Percentiles rank a stretch among this genome's conserved stretches.
Conservation (phyloP, 805 yeast genomes). For the Candida easanensis region DNA sequence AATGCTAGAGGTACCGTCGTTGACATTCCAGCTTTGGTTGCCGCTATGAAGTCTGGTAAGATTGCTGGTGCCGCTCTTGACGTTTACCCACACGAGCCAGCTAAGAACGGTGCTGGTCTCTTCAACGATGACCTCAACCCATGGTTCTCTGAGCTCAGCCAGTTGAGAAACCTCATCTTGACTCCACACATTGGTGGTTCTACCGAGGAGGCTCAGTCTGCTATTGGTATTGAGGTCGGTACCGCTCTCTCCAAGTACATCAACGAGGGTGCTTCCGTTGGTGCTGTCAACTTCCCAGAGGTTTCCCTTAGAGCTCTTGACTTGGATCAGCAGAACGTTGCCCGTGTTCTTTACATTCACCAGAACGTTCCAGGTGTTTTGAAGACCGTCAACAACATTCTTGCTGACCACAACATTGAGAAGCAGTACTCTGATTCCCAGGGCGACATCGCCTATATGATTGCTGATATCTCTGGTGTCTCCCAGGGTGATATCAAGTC, state of each 20-base stretch:
- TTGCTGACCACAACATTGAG: slow-evolving; percentile 93
- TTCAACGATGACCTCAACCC: slow-evolving; percentile 72
- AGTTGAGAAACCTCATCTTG: slow-evolving; percentile 83
- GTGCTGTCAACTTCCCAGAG: slow-evolving; percentile 99
- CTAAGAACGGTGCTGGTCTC: slow-evolving; percentile 85
- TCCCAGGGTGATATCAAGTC: slow-evolving; percentile 77
- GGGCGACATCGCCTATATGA: slow-evolving; percentile 93
- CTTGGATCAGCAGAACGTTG: slow-evolving; percentile 81
- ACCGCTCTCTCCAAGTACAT: slow-evolving; percentile 83
- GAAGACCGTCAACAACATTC: slow-evolving; percentile 93
- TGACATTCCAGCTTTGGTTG: slow-evolving; percentile 90
- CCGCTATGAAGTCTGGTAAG: slow-evolving; percentile 89
- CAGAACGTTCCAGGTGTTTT: slow-evolving; percentile 98
- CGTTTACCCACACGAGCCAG: slow-evolving; percentile 96
- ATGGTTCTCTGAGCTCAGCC: slow-evolving; percentile 80
- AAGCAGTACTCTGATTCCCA: slow-evolving; percentile 97
- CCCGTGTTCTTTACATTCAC: slow-evolving; percentile 93
- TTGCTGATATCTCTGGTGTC: slow-evolving; percentile 95
- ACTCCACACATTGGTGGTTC: slow-evolving; percentile 99
- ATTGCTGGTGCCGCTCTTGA: slow-evolving; percentile 97
- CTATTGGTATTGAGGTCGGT: slow-evolving; percentile 95
- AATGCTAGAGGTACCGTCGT: slow-evolving; percentile 98
- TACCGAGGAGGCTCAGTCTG: slow-evolving; percentile 97
- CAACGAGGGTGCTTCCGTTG: slow-evolving; percentile 92
- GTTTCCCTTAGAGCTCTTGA: slow-evolving; percentile 86